Conservation (phyloP, 208 protist species). For the Wallacemonas sp. region DNA sequence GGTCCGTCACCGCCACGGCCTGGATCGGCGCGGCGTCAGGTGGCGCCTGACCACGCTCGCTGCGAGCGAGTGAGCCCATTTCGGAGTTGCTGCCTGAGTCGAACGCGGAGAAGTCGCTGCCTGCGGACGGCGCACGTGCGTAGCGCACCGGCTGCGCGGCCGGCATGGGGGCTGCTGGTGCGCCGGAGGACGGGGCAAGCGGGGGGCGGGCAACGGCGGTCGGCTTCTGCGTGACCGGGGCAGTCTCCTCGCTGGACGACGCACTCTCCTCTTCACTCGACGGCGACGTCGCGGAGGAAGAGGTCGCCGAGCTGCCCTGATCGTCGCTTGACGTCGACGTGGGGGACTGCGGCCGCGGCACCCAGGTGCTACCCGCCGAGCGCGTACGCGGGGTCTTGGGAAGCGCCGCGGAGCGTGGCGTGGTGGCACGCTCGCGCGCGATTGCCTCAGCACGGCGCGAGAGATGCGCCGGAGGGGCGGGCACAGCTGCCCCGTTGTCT, state of each 20-base stretch:
- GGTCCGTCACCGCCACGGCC: conserved; percentile 30
- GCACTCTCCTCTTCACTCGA: background rate
- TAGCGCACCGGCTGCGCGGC: conserved; percentile 1
- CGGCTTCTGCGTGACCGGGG: background rate
- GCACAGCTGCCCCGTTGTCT: too few relatives aligned
- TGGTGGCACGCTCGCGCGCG: background rate
- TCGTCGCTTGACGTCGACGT: too few relatives aligned
- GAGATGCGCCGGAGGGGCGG: conserved; percentile 13
- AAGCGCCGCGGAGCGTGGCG: background rate
- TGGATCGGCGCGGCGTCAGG: conserved; percentile 10
- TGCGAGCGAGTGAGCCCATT: background rate
- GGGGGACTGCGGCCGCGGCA: too few relatives aligned
- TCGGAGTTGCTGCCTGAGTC: conserved; percentile 4
- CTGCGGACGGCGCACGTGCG: conserved; percentile 5
- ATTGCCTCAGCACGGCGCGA: conserved; percentile 14
- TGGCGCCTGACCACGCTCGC: background rate
- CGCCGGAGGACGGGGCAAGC: background rate
- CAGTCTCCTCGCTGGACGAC: background rate
- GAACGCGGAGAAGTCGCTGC: conserved; percentile 24
- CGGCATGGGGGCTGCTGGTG: conserved; percentile 4
- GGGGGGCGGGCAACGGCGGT: background rate
- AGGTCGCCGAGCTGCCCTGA: background rate
- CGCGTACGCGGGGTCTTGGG: conserved; percentile 21
- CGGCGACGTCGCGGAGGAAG: background rate
- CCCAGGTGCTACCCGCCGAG: conserved; percentile 15